Base-by-base conservation (phyloP, 139 green algal genomes). In the Chlorokybus atmophyticus region DNA sequence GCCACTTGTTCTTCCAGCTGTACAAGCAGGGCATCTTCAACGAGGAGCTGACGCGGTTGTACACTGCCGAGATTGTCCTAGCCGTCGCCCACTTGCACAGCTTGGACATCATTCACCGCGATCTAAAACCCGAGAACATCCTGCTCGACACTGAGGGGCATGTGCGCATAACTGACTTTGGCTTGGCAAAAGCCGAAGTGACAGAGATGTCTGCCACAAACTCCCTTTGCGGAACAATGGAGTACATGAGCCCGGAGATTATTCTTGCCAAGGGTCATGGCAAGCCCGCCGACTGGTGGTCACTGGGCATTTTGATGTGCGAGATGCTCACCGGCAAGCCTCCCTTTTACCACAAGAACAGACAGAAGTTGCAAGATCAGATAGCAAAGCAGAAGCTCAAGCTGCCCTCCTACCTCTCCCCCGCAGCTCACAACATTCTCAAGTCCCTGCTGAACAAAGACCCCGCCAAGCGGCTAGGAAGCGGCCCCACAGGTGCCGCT, bases 1-100 rank as follows among this genome's bases (percentile, higher is more conserved):
- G 90, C 4, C 90, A 98, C 57, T 77, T 98, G 4, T 98, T 98
- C 76, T 98, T 93, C 71, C 85, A 94, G 69, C 77, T 97, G 23
- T 95, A 94, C 62, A 66, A 79, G n/a, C 69, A 87, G 54, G 67
- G 67, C 24, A 68, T 40, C 10, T 75, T 74, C 42, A 71, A 40
- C 42, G 88, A 97, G 62, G 65, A 83, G 7, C 74, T 92, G 27
- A 82, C 89, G 0, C 73, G 84, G 4, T 77, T 98, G 38, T 98
- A 96, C 73, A 78, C 75, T 0, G 87, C 90, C 2, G 91, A 98
- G 74, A 87, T 98, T 29, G 85, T 96, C 27, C 71, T 80, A 28
- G 90, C 89, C 3, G 75, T 98, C 28, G 29, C 68, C 2, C 92
- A 97, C 74, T 78, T 98, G 47, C 90, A 98, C 71, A 63, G 27